Conservation (phyloP, 306 rosid species). For the Delonix regia region DNA sequence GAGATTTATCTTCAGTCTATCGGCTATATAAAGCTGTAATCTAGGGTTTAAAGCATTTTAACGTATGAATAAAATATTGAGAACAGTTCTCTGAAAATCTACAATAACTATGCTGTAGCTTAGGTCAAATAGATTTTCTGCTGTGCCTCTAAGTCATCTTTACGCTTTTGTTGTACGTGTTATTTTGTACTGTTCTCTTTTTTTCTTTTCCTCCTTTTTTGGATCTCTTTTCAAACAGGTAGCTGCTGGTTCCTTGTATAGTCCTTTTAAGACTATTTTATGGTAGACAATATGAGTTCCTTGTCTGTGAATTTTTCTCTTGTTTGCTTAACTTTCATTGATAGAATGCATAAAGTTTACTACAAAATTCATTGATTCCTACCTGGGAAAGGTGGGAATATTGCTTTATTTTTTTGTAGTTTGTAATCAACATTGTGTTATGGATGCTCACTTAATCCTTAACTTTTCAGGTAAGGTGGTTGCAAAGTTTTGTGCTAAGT, state of each 20-base stretch:
- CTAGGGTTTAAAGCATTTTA: no score
- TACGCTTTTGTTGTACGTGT: background rate
- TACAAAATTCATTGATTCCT: conserved; percentile 2
- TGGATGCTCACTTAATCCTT: conserved; percentile 38
- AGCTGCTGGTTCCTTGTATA: background rate
- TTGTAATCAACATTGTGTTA: conserved; percentile 13
- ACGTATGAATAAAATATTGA: no score
- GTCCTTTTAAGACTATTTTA: background rate
- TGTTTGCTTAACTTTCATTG: background rate
- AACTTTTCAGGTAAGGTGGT: conserved; percentile 88
- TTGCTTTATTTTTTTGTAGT: background rate
- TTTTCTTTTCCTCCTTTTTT: no score
- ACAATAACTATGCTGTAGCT: background rate
- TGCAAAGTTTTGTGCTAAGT: conserved; percentile 96
- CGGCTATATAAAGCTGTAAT: no score
- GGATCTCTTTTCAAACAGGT: background rate
- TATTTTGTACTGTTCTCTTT: background rate
- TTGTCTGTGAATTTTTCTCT: background rate
- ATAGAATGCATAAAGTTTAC: background rate
- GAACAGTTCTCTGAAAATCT: no score
- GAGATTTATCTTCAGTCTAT: no score
- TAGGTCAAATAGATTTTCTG: background rate
- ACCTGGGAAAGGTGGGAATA: background rate
- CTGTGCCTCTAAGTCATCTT: background rate
- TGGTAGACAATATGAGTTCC: background rate